Percentiles rank a stretch among this genome's conserved stretches.
Conservation (phyloP, 495 filamentous ascomycete genomes). For the Neurospora tetrasperma region DNA sequence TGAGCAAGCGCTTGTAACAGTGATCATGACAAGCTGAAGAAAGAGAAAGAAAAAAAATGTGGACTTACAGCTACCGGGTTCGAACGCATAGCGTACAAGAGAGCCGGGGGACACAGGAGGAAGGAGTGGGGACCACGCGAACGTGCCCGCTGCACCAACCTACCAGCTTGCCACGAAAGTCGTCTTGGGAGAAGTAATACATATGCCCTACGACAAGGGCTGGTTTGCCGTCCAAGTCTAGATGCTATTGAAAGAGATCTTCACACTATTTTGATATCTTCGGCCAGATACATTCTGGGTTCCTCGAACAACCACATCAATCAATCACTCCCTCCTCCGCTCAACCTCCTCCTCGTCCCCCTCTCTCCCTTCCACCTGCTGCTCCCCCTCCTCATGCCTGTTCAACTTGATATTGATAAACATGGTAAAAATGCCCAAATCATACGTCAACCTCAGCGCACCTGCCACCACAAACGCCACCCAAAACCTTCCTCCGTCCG, state of each 20-base stretch:
- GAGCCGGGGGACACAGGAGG: neutral
- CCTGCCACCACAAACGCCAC: slow-evolving; percentile 67
- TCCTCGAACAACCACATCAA: neutral
- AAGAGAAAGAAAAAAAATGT: neutral
- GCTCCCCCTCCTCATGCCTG: slow-evolving; percentile 21
- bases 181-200: neutral
- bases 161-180: neutral
- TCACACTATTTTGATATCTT: neutral
- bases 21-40: neutral
- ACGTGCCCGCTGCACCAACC: neutral
- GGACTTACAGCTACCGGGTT: neutral
- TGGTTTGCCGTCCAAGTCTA: neutral
- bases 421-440: slow-evolving; percentile 60
- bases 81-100: neutral
- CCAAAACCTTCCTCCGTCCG: slow-evolving; percentile 54
- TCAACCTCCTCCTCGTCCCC: neutral
- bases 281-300: neutral
- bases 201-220: neutral
- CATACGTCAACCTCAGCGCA: slow-evolving; percentile 57
- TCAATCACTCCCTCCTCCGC: neutral
- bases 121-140: neutral
- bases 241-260: neutral
- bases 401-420: slow-evolving; percentile 46
- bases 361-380: neutral
- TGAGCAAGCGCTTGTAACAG: neutral